phyloP scores from a whole-genome alignment of 2,329 filamentous ascomycete genomes.

The Akanthomyces muscarius region DNA sequence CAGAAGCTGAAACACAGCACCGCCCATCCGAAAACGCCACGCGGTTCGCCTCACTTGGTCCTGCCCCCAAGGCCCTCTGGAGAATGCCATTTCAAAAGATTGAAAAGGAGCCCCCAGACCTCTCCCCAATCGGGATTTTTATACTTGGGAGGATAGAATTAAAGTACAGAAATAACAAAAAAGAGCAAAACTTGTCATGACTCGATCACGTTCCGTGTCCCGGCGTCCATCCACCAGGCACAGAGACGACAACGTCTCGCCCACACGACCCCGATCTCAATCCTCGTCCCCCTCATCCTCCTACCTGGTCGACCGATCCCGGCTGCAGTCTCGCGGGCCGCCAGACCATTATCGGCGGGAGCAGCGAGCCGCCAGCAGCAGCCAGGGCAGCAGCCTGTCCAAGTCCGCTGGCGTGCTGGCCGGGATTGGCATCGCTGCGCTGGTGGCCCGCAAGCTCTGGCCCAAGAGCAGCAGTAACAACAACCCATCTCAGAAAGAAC shows the following conservation, averaged over 20 bases:
- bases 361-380: neutral
- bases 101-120: neutral
- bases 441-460: conserved; percentile 35
- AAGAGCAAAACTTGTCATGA: conserved; percentile 2
- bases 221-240: conserved; percentile 4
- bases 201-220: conserved; percentile 16
- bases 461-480: conserved; percentile 24
- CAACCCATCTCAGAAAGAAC: neutral
- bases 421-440: conserved; percentile 32
- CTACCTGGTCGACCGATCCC: neutral
- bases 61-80: neutral
- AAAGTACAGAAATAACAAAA: neutral
- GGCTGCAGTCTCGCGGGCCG: conserved; percentile 3
- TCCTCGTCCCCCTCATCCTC: neutral
- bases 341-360: neutral
- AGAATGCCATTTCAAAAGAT: neutral
- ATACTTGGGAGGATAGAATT: neutral
- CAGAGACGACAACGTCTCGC: conserved; percentile 4
- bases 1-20: neutral
- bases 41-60: conserved; percentile 7
- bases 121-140: neutral
- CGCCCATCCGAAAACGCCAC: conserved; percentile 8
- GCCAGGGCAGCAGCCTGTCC: conserved; percentile 18
- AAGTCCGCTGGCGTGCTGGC: conserved; percentile 30
- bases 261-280: conserved; percentile 7